phyloP scores from a whole-genome alignment of 352 stramenopile species.

The Poterioochromonas sp. region DNA sequence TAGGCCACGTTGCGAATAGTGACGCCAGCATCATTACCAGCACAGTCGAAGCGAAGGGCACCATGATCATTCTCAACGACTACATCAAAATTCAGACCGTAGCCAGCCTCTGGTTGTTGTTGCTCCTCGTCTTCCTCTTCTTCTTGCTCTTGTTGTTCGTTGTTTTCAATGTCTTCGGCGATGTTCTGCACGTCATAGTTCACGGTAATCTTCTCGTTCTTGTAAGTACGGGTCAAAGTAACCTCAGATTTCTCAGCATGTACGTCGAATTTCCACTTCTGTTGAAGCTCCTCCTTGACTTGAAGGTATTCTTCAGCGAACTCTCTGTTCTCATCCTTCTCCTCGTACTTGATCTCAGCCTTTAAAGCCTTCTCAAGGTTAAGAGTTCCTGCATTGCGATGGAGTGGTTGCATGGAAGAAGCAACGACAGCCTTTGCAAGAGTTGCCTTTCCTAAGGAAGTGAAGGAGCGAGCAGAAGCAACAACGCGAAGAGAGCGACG shows the following conservation, averaged over 20 bases:
- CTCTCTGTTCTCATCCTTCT: too few species aligned
- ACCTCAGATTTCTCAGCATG: not conserved
- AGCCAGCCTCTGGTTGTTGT: not conserved
- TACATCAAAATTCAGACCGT: not conserved
- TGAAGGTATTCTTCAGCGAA: too few species aligned
- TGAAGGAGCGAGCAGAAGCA: too few species aligned
- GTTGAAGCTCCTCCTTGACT: not conserved
- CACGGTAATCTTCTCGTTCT: not conserved
- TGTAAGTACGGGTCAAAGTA: not conserved
- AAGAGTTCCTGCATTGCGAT: too few species aligned
- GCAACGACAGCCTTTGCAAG: too few species aligned
- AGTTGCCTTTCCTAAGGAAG: too few species aligned
- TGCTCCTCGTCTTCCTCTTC: not conserved
- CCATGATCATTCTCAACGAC: not conserved
- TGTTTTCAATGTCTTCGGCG: not conserved
- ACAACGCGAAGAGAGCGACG: too few species aligned
- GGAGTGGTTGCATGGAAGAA: too few species aligned
- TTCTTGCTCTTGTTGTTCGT: not conserved
- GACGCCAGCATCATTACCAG: not conserved
- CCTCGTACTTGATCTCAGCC: too few species aligned
- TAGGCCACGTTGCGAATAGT: not conserved
- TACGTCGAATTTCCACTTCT: not conserved
- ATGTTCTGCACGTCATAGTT: not conserved
- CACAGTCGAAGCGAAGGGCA: not conserved
- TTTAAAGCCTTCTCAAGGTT: too few species aligned